Evolutionary conservation across 768 basidiomycete genomes (phyloP), one percentile per base, ranked within the genome.

Genomic region (Leccinum variicolor): DNA sequence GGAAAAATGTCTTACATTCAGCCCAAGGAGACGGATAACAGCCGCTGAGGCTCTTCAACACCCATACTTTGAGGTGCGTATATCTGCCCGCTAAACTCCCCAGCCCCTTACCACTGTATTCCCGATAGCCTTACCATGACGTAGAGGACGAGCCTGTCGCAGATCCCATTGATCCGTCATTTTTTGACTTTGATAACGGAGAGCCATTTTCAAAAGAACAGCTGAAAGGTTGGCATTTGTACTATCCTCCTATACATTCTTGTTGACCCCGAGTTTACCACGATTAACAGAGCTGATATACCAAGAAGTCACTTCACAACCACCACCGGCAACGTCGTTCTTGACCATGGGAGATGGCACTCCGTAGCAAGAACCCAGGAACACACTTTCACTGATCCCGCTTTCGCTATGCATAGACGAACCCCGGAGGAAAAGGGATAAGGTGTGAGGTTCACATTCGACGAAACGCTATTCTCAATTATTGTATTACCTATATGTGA

Each of bases 71-170:
- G 84, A 84, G 77, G 92, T 89, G 55, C 33, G 79, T 69, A 23
- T 43, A 10, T 14, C 5, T n/a, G 3, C 23, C 5, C 26, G 17
- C 4, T 6, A 13, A 15, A 19, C 11, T 23, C 39, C 6, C 2
- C 43, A 8, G 7, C 21, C 6, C n/a, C 53, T 56, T 26, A 56
- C 6, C 23, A 8, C 1, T 3, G 8, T 25, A 17, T 17, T 11
- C 25, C 14, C 23, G 36, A 45, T 6, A 90, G 89, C 85, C 91
- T 1, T 94, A 94, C 64, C 93, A 95, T 61, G 94, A 96, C 66
- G 84, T 89, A 6, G 83, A 84, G 13, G 94, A 98, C 68, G 94
- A 97, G 68, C 94, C 95, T 0, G 81, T 83, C 2, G 93, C 94
- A 1, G 78, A 83, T 61, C 82, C 84, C 1, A 77, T 91, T 31